These are phyloP conservation scores for Meyerozyma sp. DNA, from an alignment of 1,139 yeast genomes.

Conservation along the genomic window DNA sequence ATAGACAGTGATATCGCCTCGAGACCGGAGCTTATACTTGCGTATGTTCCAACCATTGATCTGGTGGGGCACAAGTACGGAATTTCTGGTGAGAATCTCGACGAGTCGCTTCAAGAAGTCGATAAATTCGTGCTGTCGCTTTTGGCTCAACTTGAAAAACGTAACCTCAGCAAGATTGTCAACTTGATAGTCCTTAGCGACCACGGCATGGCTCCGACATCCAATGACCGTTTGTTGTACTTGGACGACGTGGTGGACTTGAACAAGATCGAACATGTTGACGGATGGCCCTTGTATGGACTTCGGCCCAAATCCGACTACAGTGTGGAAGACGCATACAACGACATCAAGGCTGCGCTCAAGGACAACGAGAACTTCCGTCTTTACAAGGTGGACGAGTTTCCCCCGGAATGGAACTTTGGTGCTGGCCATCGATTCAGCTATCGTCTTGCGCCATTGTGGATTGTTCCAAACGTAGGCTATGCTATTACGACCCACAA, in stretches of 20 bases:
- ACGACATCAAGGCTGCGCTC: slow-evolving; percentile 23
- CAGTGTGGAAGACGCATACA: slow-evolving; percentile 31
- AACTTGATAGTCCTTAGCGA: slow-evolving; percentile 80
- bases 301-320: slow-evolving; percentile 49
- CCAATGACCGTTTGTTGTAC: slow-evolving; percentile 57
- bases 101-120: slow-evolving; percentile 52
- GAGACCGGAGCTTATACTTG: slow-evolving; percentile 74
- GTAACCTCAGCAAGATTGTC: slow-evolving; percentile 60
- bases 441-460: slow-evolving; percentile 72
- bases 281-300: slow-evolving; percentile 91
- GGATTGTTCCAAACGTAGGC: slow-evolving; percentile 82
- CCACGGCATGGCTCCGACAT: slow-evolving; percentile 92
- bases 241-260: slow-evolving; percentile 65
- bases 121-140: slow-evolving; percentile 58
- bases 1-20: slow-evolving; percentile 46
- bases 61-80: slow-evolving; percentile 71
- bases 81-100: slow-evolving; percentile 52
- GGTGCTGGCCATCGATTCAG: slow-evolving; percentile 53
- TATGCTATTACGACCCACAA: slow-evolving; percentile 66
- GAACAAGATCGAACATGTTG: slow-evolving; percentile 52
- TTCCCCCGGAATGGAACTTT: slow-evolving; percentile 64
- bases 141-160: slow-evolving; percentile 37
- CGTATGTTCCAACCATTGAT: slow-evolving; percentile 80
- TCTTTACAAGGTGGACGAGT: slow-evolving; percentile 50
- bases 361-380: slow-evolving; percentile 32